phyloP scores from a whole-genome alignment of 2,329 filamentous ascomycete genomes.

The Sphaerulina populicola region DNA sequence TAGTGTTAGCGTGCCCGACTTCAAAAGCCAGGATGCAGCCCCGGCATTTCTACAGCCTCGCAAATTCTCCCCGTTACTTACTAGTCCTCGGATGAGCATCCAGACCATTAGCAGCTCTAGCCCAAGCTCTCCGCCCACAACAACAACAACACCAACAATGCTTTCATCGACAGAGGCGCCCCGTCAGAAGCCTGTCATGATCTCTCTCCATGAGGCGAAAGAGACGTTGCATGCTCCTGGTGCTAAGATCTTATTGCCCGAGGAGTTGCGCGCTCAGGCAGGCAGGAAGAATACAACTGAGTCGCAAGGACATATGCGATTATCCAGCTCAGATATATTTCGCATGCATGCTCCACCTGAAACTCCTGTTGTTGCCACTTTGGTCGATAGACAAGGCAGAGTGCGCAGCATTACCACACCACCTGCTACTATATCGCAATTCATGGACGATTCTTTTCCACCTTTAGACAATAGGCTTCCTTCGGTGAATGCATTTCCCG shows the following conservation, averaged over 20 bases:
- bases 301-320: slow-evolving; percentile 19
- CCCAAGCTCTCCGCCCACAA: slow-evolving; percentile 5
- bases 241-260: slow-evolving; percentile 27
- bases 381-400: slow-evolving; percentile 19
- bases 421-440: neutral
- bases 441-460: neutral
- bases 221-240: slow-evolving; percentile 23
- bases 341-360: neutral
- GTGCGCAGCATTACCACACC: slow-evolving; percentile 10
- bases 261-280: slow-evolving; percentile 26
- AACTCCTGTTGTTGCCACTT: neutral
- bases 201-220: slow-evolving; percentile 27
- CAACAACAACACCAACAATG: slow-evolving; percentile 10
- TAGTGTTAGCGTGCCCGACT: slow-evolving; percentile 26
- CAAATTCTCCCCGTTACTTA: slow-evolving; percentile 25
- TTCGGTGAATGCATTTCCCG: slow-evolving; percentile 15
- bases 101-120: slow-evolving; percentile 5
- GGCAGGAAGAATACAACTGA: slow-evolving; percentile 12
- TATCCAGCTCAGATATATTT: slow-evolving; percentile 15
- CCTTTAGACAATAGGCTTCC: neutral
- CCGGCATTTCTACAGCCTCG: slow-evolving; percentile 21
- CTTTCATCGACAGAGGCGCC: slow-evolving; percentile 1
- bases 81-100: slow-evolving; percentile 21
- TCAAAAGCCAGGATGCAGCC: slow-evolving; percentile 10
- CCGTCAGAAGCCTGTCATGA: slow-evolving; percentile 18